A percentile compares a stretch with the other conserved stretches of the same genome.
Evolutionary conservation across 192 early-diverging fungal species (phyloP).

Genomic region (Coemansia sp.): DNA sequence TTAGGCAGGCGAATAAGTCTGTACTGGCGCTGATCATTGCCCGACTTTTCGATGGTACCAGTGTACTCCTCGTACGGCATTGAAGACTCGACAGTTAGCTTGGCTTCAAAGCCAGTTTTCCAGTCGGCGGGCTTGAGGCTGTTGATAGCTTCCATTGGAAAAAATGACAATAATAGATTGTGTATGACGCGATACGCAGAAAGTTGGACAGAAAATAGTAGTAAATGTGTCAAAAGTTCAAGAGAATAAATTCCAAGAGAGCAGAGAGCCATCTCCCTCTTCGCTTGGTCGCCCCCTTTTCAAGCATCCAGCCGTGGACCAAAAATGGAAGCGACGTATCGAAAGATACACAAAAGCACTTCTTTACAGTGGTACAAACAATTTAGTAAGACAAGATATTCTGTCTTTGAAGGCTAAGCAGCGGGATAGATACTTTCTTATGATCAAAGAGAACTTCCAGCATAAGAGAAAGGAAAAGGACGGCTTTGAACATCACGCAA

Average conservation of each 20-base stretch:
- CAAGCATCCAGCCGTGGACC: too few species aligned
- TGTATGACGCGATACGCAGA: not conserved
- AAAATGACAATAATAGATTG: not conserved
- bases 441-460: not conserved
- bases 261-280: too few species aligned
- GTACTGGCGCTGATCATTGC: constrained; percentile 61
- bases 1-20: constrained; percentile 59
- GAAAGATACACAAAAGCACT: too few species aligned
- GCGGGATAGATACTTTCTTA: not conserved
- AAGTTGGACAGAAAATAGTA: not conserved
- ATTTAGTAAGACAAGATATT: too few species aligned
- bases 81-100: not conserved
- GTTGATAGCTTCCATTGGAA: not conserved
- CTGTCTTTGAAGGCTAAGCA: too few species aligned
- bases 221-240: not conserved
- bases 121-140: not conserved
- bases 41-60: constrained; percentile 47
- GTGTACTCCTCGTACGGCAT: constrained; percentile 26
- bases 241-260: not conserved
- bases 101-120: constrained; percentile 4
- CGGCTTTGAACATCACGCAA: not conserved
- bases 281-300: too few species aligned
- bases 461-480: not conserved
- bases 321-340: too few species aligned
- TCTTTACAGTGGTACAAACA: too few species aligned